These are phyloP conservation scores for Cutaneotrichosporon mucoides DNA, from an alignment of 1,284 basidiomycete species.

Conservation along the genomic window DNA sequence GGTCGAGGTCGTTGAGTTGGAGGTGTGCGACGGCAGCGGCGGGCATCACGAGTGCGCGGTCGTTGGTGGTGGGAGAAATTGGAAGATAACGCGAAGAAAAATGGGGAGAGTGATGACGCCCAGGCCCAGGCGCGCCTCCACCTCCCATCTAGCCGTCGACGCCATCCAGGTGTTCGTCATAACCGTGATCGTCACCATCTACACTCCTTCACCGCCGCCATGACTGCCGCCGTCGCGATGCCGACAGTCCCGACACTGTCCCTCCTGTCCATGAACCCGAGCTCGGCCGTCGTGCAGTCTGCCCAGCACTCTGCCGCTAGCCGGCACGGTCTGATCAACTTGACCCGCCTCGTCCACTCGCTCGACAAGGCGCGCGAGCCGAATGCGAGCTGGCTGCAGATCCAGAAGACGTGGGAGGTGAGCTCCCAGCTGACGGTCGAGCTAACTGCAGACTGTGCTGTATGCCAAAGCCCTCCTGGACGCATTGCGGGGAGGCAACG, in stretches of 20 bases:
- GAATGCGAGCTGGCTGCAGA: constrained; percentile 25
- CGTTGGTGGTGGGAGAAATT: background rate
- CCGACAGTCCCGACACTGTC: constrained; percentile 15
- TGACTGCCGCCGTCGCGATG: background rate
- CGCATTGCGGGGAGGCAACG: constrained; percentile 30
- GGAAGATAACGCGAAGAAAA: background rate
- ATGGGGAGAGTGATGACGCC: background rate
- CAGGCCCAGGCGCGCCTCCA: background rate
- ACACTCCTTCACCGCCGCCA: background rate
- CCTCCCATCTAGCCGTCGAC: background rate
- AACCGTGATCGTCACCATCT: background rate
- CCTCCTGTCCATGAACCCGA: constrained; percentile 24
- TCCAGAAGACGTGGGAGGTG: constrained; percentile 45
- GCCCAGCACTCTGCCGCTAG: constrained; percentile 30
- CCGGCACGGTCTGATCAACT: constrained; percentile 42
- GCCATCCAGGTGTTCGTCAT: background rate
- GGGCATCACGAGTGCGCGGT: background rate
- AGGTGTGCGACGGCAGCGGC: background rate
- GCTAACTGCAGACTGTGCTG: constrained; percentile 28
- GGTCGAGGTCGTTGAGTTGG: constrained; percentile 4
- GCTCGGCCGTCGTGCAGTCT: constrained; percentile 26
- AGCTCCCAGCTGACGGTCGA: background rate
- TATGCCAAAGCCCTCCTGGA: constrained; percentile 39
- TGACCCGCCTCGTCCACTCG: constrained; percentile 40
- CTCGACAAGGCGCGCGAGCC: constrained; percentile 20